Percentiles rank a stretch among this genome's conserved stretches.
These are phyloP conservation scores for Liquidambar formosana DNA, from an alignment of 164 flowering plant species.

Conservation along the genomic window DNA sequence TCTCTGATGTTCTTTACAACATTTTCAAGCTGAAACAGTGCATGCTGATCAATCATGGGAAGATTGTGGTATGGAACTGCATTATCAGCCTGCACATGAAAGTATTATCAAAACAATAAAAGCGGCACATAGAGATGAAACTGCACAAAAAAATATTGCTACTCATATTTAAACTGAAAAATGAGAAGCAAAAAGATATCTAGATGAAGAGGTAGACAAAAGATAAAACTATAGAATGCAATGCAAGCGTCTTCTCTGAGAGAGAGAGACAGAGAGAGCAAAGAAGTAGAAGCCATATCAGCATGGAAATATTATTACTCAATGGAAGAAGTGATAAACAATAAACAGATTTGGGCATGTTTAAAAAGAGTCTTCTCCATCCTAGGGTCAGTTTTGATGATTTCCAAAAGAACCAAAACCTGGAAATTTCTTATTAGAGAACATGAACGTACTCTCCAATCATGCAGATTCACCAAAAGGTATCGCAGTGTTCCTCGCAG, in stretches of 20 bases:
- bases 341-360: neutral
- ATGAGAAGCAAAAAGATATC: neutral
- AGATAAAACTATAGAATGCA: neutral
- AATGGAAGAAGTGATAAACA: neutral
- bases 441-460: slow-evolving; percentile 73
- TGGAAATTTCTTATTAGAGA: neutral
- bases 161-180: neutral
- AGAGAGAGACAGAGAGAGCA: neutral
- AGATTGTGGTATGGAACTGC: slow-evolving; percentile 64
- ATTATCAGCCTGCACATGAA: slow-evolving; percentile 54
- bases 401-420: no score
- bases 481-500: slow-evolving; percentile 89
- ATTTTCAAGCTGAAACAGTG: slow-evolving; percentile 85
- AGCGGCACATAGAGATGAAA: no score
- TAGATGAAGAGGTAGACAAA: neutral
- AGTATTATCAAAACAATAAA: neutral
- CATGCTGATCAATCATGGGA: slow-evolving; percentile 82
- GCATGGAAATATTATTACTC: neutral
- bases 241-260: no score
- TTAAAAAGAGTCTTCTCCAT: neutral
- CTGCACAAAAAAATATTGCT: neutral
- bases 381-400: neutral
- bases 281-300: neutral
- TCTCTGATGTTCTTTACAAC: slow-evolving; percentile 72
- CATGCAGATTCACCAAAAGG: slow-evolving; percentile 89